Conservation (phyloP, 1,284 basidiomycete species). For the Anthracocystis walkeri region DNA sequence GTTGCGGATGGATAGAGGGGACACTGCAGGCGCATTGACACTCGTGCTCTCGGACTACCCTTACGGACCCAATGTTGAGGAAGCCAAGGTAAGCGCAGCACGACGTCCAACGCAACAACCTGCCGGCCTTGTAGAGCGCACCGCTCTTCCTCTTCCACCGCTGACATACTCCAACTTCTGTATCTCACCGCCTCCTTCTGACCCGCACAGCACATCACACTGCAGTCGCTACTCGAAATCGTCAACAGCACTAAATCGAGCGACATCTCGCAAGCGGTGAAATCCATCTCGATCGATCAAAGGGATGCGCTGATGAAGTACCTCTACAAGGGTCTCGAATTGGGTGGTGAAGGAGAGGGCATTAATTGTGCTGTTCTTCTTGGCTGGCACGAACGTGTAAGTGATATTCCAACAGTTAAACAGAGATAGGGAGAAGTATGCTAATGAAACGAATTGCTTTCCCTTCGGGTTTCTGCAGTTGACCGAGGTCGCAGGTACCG, state of each 20-base stretch:
- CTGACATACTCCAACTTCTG: not conserved
- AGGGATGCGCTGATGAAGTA: conserved; percentile 98
- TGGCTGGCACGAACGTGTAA: conserved; percentile 94
- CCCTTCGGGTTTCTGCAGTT: conserved; percentile 74
- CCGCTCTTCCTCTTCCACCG: not conserved
- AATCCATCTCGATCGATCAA: conserved; percentile 79
- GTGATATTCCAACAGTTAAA: conserved; percentile 43
- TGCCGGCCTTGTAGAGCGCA: not conserved
- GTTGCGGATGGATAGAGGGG: conserved; percentile 39
- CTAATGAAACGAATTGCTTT: not conserved
- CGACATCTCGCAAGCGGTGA: conserved; percentile 84
- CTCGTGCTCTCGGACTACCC: conserved; percentile 59
- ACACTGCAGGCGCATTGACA: conserved; percentile 57
- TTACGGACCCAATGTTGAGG: conserved; percentile 56
- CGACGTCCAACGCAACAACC: not conserved
- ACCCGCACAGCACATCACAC: conserved; percentile 73
- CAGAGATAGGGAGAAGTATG: not conserved
- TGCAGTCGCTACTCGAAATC: conserved; percentile 87
- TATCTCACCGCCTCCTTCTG: not conserved
- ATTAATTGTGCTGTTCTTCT: conserved; percentile 79
- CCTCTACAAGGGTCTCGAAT: conserved; percentile 92
- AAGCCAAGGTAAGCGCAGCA: conserved; percentile 57
- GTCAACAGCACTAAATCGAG: conserved; percentile 93
- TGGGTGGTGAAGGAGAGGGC: conserved; percentile 61
- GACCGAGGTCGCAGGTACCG: conserved; percentile 93